Conservation (phyloP, 2,329 filamentous ascomycete genomes). For the Nigrospora osmanthi region DNA sequence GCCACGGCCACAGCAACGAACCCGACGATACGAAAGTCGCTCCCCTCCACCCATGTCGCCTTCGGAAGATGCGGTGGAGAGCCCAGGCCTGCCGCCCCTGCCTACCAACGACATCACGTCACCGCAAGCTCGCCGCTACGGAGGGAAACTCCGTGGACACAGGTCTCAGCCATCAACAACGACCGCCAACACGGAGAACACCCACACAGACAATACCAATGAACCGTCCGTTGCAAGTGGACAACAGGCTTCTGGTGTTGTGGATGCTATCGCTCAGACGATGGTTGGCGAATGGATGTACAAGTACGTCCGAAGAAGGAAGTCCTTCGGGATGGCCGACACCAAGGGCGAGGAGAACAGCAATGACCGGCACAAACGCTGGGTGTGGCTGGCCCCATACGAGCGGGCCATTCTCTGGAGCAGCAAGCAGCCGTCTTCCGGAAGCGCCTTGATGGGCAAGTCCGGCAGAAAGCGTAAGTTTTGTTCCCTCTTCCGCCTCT, state of each 20-base stretch:
- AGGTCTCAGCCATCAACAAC: slow-evolving; percentile 53
- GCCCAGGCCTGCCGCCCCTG: slow-evolving; percentile 63
- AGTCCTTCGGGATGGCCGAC: slow-evolving; percentile 79
- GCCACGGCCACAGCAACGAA: slow-evolving; percentile 39
- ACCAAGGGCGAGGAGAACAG: slow-evolving; percentile 61
- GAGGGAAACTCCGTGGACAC: slow-evolving; percentile 34
- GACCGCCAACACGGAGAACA: slow-evolving; percentile 40
- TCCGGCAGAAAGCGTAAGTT: slow-evolving; percentile 85
- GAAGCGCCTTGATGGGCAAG: slow-evolving; percentile 85
- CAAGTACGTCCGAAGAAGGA: slow-evolving; percentile 80
- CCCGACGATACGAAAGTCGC: slow-evolving; percentile 44
- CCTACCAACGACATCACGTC: slow-evolving; percentile 65
- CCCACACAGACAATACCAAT: slow-evolving; percentile 13
- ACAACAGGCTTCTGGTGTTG: slow-evolving; percentile 68
- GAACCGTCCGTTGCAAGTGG: neutral
- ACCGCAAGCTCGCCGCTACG: slow-evolving; percentile 38
- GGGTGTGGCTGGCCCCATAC: slow-evolving; percentile 98
- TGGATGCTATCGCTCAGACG: slow-evolving; percentile 93
- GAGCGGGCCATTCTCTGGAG: slow-evolving; percentile 97
- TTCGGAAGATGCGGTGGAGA: slow-evolving; percentile 61
- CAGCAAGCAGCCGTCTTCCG: slow-evolving; percentile 88
- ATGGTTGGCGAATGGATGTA: slow-evolving; percentile 99
- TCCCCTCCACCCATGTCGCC: slow-evolving; percentile 61
- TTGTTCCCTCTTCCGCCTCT: neutral
- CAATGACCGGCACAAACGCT: slow-evolving; percentile 82